phyloP scores from a whole-genome alignment of 352 stramenopile genomes.

The Paralagenidium karlingii region DNA sequence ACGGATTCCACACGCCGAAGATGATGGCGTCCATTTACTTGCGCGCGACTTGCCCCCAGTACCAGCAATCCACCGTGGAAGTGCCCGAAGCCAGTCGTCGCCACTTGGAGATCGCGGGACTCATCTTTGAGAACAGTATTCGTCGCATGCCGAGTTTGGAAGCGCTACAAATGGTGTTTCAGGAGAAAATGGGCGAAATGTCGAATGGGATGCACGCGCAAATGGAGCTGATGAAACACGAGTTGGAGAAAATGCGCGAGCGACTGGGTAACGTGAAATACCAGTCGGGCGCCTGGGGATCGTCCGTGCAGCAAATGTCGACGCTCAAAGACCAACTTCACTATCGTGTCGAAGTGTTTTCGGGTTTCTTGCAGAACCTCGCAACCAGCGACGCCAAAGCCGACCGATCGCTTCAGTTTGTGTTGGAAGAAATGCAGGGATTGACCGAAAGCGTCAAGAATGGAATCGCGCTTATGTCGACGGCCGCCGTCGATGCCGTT shows the following conservation, averaged over 20 bases:
- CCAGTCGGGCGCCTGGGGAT: too few relatives aligned
- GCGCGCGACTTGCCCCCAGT: too few relatives aligned
- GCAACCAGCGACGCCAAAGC: slow-evolving; percentile 51
- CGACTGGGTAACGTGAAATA: slow-evolving; percentile 33
- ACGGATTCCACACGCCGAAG: background rate
- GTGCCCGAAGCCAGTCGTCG: slow-evolving; percentile 9
- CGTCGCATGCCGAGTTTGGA: slow-evolving; percentile 74
- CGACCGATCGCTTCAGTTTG: slow-evolving; percentile 63
- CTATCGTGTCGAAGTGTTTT: slow-evolving; percentile 52
- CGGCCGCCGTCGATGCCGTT: slow-evolving; percentile 9
- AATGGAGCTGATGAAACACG: slow-evolving; percentile 48
- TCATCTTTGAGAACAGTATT: slow-evolving; percentile 74
- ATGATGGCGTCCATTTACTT: too few relatives aligned
- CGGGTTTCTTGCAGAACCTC: slow-evolving; percentile 48
- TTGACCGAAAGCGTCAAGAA: slow-evolving; percentile 71
- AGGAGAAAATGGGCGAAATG: slow-evolving; percentile 55
- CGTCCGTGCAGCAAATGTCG: slow-evolving; percentile 35
- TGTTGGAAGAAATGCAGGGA: slow-evolving; percentile 54
- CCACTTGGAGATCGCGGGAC: slow-evolving; percentile 69
- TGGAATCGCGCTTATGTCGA: slow-evolving; percentile 60
- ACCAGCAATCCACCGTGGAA: too few relatives aligned
- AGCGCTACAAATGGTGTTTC: slow-evolving; percentile 62
- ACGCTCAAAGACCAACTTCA: slow-evolving; percentile 42
- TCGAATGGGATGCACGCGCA: slow-evolving; percentile 49
- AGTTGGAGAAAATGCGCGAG: too few relatives aligned